Percentiles rank a stretch among this genome's conserved stretches.
phyloP scores from a whole-genome alignment of 2,329 filamentous ascomycete genomes.

The Trichophaea hybrida region DNA sequence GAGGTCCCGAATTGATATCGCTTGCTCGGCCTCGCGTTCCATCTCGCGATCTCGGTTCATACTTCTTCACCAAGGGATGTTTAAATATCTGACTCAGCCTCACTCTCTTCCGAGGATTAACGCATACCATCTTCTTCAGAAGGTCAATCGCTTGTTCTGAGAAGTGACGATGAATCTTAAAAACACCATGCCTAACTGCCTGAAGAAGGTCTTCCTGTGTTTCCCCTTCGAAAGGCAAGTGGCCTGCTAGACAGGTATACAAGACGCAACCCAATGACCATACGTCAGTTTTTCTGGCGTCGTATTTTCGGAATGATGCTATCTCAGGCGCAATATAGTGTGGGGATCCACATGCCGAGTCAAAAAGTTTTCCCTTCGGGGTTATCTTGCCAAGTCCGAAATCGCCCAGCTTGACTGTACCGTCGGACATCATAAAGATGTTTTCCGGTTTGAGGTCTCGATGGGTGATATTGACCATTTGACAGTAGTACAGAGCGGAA shows the following conservation, averaged over 20 bases:
- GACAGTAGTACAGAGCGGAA: conserved; percentile 79
- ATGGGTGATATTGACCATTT: conserved; percentile 89
- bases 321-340: conserved; percentile 95
- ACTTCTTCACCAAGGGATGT: conserved; percentile 56
- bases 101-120: conserved; percentile 65
- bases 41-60: conserved; percentile 7
- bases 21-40: background rate
- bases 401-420: conserved; percentile 83
- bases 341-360: conserved; percentile 85
- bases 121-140: conserved; percentile 62
- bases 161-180: conserved; percentile 48
- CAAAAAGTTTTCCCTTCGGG: conserved; percentile 60
- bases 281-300: conserved; percentile 74
- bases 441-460: conserved; percentile 96
- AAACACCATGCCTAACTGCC: conserved; percentile 46
- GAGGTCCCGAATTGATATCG: background rate
- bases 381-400: conserved; percentile 97
- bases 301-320: conserved; percentile 60
- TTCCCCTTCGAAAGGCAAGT: conserved; percentile 64
- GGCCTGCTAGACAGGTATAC: conserved; percentile 72
- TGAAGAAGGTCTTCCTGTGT: conserved; percentile 48
- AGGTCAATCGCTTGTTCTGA: conserved; percentile 60
- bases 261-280: conserved; percentile 90
- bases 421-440: conserved; percentile 63
- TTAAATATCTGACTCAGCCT: conserved; percentile 68